A percentile compares a stretch with the other conserved stretches of the same genome.
Conservation (phyloP, 768 basidiomycete species). For the Boletales sp. region DNA sequence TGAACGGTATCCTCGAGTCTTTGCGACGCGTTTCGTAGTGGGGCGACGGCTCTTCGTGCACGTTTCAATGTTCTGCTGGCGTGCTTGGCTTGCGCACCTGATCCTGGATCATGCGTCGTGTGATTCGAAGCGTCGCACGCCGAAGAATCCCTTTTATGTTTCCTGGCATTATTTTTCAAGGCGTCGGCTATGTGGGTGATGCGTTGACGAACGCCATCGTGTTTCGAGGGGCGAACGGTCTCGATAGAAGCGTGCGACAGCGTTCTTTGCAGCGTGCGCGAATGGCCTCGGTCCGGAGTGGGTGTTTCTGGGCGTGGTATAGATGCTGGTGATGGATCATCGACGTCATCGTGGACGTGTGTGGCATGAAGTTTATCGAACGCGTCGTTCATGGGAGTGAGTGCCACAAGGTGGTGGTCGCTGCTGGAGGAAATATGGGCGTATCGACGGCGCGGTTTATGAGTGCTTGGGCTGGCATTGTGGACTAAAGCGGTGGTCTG, state of each 20-base stretch:
- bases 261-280: conserved; percentile 13
- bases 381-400: not conserved
- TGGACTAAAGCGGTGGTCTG: not conserved
- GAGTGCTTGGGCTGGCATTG: not conserved
- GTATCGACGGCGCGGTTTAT: not conserved
- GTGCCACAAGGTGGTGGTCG: not conserved
- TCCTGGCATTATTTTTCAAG: conserved; percentile 7
- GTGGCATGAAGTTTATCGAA: not conserved
- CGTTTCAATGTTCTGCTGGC: not conserved
- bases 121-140: not conserved
- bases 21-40: not conserved
- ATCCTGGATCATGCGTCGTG: not conserved
- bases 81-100: not conserved
- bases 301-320: not conserved
- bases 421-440: not conserved
- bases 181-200: conserved; percentile 9
- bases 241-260: conserved; percentile 17
- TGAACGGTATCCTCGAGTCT: not conserved
- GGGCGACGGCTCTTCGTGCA: not conserved
- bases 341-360: not conserved
- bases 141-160: not conserved
- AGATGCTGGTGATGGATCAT: not conserved
- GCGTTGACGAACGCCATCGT: conserved; percentile 11
- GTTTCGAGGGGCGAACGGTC: conserved; percentile 5
- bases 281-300: not conserved